Conservation (phyloP, 192 early-diverging fungal species). For the Allomyces macrogynus region DNA sequence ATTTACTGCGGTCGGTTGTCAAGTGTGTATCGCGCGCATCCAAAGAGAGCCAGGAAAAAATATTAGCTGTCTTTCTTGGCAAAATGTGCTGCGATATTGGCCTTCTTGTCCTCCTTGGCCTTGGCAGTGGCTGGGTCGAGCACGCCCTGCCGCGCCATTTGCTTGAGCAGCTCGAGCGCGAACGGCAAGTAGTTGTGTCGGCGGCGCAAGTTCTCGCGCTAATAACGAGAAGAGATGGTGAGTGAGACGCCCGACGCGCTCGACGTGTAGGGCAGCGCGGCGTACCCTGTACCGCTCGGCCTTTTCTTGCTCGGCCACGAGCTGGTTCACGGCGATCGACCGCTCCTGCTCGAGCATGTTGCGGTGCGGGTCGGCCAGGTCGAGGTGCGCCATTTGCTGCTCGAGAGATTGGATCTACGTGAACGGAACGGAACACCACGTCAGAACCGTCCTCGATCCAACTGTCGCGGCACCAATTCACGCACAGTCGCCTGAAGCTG, state of each 20-base stretch:
- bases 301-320: conserved; percentile 41
- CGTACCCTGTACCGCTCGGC: conserved; percentile 26
- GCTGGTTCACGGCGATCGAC: conserved; percentile 22
- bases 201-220: conserved; percentile 44
- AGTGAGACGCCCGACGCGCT: background rate
- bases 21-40: no score
- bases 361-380: background rate
- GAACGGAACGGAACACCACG: no score
- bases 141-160: conserved; percentile 31
- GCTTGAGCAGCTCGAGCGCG: conserved; percentile 41
- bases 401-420: conserved; percentile 2
- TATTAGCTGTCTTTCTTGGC: no score
- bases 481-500: conserved; percentile 25
- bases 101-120: conserved; percentile 21
- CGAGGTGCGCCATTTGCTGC: conserved; percentile 11
- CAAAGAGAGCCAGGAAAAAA: no score
- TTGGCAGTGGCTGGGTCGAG: conserved; percentile 24
- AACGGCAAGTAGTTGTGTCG: conserved; percentile 61
- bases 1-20: no score
- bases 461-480: conserved; percentile 10
- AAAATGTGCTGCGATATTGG: background rate
- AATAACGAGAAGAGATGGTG: conserved; percentile 4
- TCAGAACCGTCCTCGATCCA: background rate
- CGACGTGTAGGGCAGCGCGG: background rate
- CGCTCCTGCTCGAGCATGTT: conserved; percentile 23